Evolutionary conservation across 306 rosid genomes (phyloP), one percentile per base, ranked within the genome.

Genomic region (Quercus rubra): DNA sequence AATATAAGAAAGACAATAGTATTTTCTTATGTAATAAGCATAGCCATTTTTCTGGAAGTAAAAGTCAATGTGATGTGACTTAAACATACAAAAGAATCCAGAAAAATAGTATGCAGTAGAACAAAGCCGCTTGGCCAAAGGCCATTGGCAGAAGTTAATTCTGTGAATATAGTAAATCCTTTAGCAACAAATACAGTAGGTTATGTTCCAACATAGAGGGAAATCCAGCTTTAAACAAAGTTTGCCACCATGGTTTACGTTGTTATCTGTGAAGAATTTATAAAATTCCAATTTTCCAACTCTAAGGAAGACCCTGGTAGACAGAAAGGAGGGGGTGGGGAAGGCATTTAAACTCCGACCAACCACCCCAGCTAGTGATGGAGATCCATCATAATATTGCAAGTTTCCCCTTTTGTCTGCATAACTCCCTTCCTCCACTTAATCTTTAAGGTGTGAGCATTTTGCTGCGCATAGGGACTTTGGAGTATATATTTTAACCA

Each of bases 341-440:
- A 12, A 23, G 31, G 66, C 66, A 23, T 59, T 59, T 12, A 59
- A 58, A 10, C 11, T 59, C 66, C 17, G 1, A 59, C 66, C 15
- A 59, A 59, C 31, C 8, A 59, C 30, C 23, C 66, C 23, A 23
- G 66, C 27, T 28, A 59, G 13, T 21, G 31, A 59, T 21, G 66
- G 4, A 59, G 66, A 59, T 23, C 28, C 12, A 59, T 59, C 66
- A 21, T 59, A 21, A 23, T 23, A 10, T 23, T 59, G 30, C 30
- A 59, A 59, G 66, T 49, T 13, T 63, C 11, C 41, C 70, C 9
- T 11, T 5, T 28, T 28, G 17, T 63, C 70, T 62, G 33, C 63
- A 66, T 4, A 55, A 31, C 76, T 38, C 78, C 58, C 14, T 57
- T 75, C 64, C 70, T 70, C 63, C 80, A 63, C 74, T 71, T 17